Evolutionary conservation across 2,329 filamentous ascomycete species (phyloP).

Genomic region (Alternaria rosae): DNA sequence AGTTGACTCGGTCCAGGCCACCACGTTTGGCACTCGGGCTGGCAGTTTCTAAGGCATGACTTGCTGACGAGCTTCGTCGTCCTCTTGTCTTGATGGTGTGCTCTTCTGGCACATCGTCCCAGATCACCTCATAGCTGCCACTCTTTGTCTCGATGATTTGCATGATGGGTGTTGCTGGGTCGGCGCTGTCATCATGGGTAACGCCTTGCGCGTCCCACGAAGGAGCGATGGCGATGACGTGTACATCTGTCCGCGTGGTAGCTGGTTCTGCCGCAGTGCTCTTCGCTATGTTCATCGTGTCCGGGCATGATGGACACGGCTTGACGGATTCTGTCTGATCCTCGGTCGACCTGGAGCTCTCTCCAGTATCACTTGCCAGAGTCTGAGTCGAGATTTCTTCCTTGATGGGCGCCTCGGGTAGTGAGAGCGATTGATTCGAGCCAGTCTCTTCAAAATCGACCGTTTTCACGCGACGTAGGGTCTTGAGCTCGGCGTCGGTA

Average conservation of each 20-base stretch:
- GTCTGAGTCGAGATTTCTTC: neutral
- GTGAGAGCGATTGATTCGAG: neutral
- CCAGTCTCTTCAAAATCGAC: constrained; percentile 38
- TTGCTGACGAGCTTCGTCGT: constrained; percentile 32
- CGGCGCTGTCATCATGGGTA: constrained; percentile 6
- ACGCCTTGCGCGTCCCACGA: constrained; percentile 10
- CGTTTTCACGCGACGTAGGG: constrained; percentile 38
- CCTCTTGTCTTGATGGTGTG: constrained; percentile 1
- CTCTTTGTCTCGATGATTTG: constrained; percentile 41
- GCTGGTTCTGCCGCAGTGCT: constrained; percentile 37
- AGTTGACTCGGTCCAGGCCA: constrained; percentile 41
- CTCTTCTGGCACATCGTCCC: constrained; percentile 36
- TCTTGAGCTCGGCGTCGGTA: neutral
- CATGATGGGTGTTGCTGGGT: constrained; percentile 43
- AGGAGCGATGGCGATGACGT: constrained; percentile 41
- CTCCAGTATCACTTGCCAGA: neutral
- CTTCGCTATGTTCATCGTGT: constrained; percentile 20
- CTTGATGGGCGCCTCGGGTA: constrained; percentile 10
- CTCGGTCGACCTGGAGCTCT: neutral
- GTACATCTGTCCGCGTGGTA: constrained; percentile 45
- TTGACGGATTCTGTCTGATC: neutral
- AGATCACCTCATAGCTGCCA: constrained; percentile 41
- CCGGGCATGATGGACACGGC: constrained; percentile 12
- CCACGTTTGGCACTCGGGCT: constrained; percentile 23
- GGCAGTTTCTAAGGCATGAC: constrained; percentile 23